A percentile compares a stretch with the other conserved stretches of the same genome.
phyloP scores from a whole-genome alignment of 1,284 basidiomycete species.

The Cronartium quercuum region DNA sequence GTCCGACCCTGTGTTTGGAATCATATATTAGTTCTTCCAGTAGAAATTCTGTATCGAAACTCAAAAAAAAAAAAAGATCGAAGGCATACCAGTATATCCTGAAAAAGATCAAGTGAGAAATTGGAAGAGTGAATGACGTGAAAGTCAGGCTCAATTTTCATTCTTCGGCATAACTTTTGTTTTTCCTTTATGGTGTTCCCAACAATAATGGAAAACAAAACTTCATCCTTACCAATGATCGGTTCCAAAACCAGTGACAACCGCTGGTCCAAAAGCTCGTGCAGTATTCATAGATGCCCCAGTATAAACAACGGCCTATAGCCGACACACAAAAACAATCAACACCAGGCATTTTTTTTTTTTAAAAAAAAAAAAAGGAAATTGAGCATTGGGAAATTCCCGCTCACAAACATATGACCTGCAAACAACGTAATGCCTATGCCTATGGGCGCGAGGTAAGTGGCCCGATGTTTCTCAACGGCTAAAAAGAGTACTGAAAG shows the following conservation, averaged over 20 bases:
- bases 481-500: constrained; percentile 30
- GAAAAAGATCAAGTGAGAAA: too few relatives aligned
- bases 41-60: background rate
- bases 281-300: constrained; percentile 39
- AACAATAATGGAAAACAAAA: background rate
- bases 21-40: background rate
- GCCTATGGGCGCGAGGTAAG: constrained; percentile 67
- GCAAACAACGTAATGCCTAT: constrained; percentile 65
- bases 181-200: too few relatives aligned
- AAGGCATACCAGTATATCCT: background rate
- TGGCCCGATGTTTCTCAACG: constrained; percentile 56
- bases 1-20: constrained; percentile 36
- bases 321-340: background rate
- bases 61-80: background rate
- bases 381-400: background rate
- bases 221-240: constrained; percentile 36
- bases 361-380: background rate
- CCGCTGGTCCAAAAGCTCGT: constrained; percentile 32
- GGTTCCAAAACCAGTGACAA: constrained; percentile 28
- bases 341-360: too few relatives aligned
- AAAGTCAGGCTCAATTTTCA: too few relatives aligned
- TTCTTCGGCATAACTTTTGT: too few relatives aligned
- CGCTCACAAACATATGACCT: constrained; percentile 57
- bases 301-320: constrained; percentile 26
- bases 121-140: too few relatives aligned